Percentiles rank a stretch among this genome's conserved stretches.
These are phyloP conservation scores for Cucurbita argyrosperma DNA, from an alignment of 306 rosid species.

Conservation along the genomic window DNA sequence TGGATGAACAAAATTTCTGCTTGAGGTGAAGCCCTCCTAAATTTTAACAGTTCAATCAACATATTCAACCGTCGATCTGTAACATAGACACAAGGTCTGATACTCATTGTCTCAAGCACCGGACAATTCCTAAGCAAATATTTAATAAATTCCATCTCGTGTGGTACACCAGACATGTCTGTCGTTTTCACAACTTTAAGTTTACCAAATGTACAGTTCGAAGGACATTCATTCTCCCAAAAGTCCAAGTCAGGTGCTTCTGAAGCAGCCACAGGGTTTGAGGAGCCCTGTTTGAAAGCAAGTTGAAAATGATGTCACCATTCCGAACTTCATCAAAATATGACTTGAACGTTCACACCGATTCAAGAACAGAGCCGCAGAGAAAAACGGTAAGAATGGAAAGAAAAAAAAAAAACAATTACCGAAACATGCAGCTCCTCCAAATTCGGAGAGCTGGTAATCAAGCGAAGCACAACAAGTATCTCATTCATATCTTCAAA, in stretches of 20 bases:
- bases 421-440: constrained; percentile 79
- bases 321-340: not conserved
- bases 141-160: constrained; percentile 65
- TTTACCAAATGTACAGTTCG: constrained; percentile 21
- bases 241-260: constrained; percentile 53
- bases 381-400: not conserved
- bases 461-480: constrained; percentile 67
- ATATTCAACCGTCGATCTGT: constrained; percentile 33
- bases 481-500: constrained; percentile 90
- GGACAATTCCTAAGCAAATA: constrained; percentile 58
- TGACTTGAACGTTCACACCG: not conserved
- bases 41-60: constrained; percentile 55
- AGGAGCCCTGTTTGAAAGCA: constrained; percentile 40
- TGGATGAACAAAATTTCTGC: constrained; percentile 48
- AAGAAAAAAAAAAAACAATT: constrained; percentile 1
- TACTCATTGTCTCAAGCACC: constrained; percentile 48
- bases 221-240: constrained; percentile 50
- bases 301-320: not conserved
- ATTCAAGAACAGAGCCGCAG: not conserved
- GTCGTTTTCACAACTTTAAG: constrained; percentile 57
- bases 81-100: constrained; percentile 32
- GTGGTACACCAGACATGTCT: constrained; percentile 63
- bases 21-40: constrained; percentile 57
- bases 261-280: constrained; percentile 27
- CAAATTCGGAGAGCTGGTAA: constrained; percentile 68